Conservation (phyloP, 345 rosid genomes). For the Mallotus nudiflorus region DNA sequence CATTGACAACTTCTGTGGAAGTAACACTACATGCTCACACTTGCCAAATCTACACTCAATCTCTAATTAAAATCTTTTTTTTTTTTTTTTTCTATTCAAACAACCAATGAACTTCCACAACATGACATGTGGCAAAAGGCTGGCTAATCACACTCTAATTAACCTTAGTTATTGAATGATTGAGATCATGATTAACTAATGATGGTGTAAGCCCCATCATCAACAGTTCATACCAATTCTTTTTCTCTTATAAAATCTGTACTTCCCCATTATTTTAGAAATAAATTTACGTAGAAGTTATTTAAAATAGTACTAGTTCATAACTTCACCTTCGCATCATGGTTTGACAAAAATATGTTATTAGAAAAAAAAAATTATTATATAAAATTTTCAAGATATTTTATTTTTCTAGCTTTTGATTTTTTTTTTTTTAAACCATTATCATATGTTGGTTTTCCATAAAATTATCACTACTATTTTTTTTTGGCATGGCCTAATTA, state of each 20-base stretch:
- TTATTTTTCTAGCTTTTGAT: too few relatives aligned
- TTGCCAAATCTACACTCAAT: not conserved
- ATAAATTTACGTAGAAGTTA: too few relatives aligned
- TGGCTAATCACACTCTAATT: not conserved
- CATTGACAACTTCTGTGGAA: constrained; percentile 25
- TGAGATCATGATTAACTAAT: not conserved
- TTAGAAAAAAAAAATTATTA: too few relatives aligned
- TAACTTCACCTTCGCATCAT: too few relatives aligned
- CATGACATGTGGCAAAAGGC: not conserved
- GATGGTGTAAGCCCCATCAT: not conserved
- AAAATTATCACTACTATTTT: too few relatives aligned
- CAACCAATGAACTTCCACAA: not conserved
- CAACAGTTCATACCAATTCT: not conserved
- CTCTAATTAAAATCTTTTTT: not conserved
- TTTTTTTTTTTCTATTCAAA: not conserved
- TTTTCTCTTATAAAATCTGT: not conserved
- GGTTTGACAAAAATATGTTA: too few relatives aligned
- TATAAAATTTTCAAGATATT: too few relatives aligned
- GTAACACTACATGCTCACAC: not conserved
- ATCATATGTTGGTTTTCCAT: too few relatives aligned
- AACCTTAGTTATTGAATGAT: not conserved
- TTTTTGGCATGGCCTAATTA: too few relatives aligned
- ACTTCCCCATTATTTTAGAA: too few relatives aligned
- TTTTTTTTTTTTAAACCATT: too few relatives aligned
- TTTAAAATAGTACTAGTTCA: too few relatives aligned